These are phyloP conservation scores for Fistulinella prunicolor DNA, from an alignment of 768 basidiomycete genomes.

Conservation along the genomic window DNA sequence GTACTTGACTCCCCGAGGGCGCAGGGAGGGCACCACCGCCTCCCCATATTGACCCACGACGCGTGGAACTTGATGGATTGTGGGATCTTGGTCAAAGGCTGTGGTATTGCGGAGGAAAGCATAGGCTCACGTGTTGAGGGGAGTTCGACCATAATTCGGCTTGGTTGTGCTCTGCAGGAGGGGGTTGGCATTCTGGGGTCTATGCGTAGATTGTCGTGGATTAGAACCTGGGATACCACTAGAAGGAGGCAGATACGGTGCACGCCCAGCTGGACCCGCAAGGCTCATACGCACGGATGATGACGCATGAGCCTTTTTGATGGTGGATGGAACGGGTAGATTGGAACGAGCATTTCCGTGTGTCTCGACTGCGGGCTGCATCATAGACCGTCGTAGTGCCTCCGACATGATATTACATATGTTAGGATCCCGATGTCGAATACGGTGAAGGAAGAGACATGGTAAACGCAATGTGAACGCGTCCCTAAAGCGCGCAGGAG, in stretches of 20 bases:
- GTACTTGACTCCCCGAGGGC: constrained; percentile 50
- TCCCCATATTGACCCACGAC: constrained; percentile 74
- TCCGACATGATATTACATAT: constrained; percentile 38
- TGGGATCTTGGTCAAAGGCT: constrained; percentile 2
- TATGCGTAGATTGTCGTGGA: constrained; percentile 65
- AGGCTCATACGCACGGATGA: constrained; percentile 62
- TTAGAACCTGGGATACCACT: constrained; percentile 43
- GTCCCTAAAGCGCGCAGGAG: not conserved
- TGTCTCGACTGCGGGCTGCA: constrained; percentile 52
- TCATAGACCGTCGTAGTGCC: constrained; percentile 52
- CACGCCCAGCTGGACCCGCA: constrained; percentile 69
- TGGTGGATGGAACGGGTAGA: constrained; percentile 71
- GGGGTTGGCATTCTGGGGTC: constrained; percentile 67
- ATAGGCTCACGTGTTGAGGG: constrained; percentile 56
- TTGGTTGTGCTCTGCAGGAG: constrained; percentile 70
- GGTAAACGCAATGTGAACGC: constrained; percentile 4
- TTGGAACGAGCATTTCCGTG: constrained; percentile 55
- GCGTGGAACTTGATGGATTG: constrained; percentile 49
- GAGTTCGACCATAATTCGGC: constrained; percentile 67
- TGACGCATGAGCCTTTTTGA: constrained; percentile 59
- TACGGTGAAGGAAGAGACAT: too few relatives aligned
- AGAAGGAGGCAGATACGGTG: constrained; percentile 42
- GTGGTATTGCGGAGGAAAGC: not conserved
- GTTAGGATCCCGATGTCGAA: not conserved
- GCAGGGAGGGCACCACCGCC: constrained; percentile 45